Conservation (phyloP, 2,329 filamentous ascomycete species). For the Sporothrix brunneoviolacea region DNA sequence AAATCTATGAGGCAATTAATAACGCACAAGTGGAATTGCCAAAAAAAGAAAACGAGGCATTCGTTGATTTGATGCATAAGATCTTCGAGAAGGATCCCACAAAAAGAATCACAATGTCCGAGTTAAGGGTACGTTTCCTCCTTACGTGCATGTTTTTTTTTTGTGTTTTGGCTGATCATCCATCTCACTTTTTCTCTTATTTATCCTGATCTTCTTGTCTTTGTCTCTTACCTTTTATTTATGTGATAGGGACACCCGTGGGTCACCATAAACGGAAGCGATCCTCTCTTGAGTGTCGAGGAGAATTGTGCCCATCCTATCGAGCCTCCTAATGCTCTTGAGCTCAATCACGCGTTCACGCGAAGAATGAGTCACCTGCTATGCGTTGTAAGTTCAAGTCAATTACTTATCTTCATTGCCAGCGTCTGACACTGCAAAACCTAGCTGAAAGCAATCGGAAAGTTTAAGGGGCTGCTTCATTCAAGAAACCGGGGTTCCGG, state of each 20-base stretch:
- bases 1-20: conserved; percentile 85
- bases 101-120: conserved; percentile 74
- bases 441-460: conserved; percentile 82
- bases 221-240: conserved; percentile 12
- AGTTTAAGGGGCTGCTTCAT: conserved; percentile 70
- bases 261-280: conserved; percentile 76
- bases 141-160: conserved; percentile 11
- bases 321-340: conserved; percentile 79
- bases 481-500: conserved; percentile 22
- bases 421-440: neutral
- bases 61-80: conserved; percentile 65
- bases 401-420: neutral
- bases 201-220: conserved; percentile 10
- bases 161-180: too few relatives aligned
- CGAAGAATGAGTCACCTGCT: conserved; percentile 80
- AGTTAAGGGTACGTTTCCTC: conserved; percentile 61
- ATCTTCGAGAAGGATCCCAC: conserved; percentile 80
- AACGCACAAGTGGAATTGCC: conserved; percentile 59
- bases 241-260: conserved; percentile 73
- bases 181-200: neutral
- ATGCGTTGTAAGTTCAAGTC: conserved; percentile 58
- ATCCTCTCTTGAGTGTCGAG: conserved; percentile 70
- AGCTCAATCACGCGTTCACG: conserved; percentile 87
- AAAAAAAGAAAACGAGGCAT: conserved; percentile 56
- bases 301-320: conserved; percentile 81